Conservation (phyloP, 768 basidiomycete species). For the Termitomyces sp. region DNA sequence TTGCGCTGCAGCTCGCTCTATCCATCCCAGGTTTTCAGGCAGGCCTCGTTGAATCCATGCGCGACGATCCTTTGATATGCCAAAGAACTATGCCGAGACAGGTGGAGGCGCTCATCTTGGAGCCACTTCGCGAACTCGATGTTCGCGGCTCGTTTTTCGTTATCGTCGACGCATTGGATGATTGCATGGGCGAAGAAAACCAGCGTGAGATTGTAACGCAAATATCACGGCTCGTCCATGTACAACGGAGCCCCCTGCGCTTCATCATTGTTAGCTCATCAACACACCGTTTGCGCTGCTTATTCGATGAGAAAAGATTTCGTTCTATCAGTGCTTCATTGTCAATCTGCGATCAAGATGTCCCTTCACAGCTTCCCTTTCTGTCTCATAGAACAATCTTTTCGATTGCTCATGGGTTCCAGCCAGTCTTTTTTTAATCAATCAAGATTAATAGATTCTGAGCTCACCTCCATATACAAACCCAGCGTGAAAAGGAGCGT, state of each 20-base stretch:
- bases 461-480: not conserved
- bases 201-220: not conserved
- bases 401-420: not conserved
- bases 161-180: not conserved
- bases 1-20: not conserved
- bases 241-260: not conserved
- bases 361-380: not conserved
- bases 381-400: not conserved
- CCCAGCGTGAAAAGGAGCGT: not conserved
- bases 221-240: not conserved
- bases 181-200: not conserved
- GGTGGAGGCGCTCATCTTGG: not conserved
- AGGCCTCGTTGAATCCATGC: not conserved
- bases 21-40: not conserved
- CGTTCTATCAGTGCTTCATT: no score
- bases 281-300: not conserved
- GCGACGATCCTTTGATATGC: not conserved
- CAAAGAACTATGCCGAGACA: not conserved
- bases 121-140: not conserved
- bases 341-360: not conserved
- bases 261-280: not conserved
- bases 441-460: no score
- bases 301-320: not conserved
- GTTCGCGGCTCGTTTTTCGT: not conserved
- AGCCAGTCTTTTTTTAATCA: not conserved